Evolutionary conservation across 2,329 filamentous ascomycete species (phyloP), one percentile per base, ranked within the genome.

Genomic region (Apiospora marii): DNA sequence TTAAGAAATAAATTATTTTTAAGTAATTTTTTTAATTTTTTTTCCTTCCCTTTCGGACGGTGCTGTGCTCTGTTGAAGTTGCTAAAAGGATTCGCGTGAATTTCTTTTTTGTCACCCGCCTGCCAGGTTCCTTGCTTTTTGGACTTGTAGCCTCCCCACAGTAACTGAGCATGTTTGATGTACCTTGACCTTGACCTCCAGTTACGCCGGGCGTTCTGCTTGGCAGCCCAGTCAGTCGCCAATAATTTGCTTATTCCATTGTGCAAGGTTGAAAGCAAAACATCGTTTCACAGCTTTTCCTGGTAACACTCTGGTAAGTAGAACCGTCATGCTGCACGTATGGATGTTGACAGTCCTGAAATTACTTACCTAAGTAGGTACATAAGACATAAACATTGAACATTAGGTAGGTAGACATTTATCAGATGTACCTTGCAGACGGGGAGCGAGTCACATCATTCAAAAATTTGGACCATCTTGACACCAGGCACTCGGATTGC

Each of bases 111-210:
- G n/a, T n/a, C n/a, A n/a, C n/a, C n/a, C n/a, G n/a, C n/a, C n/a
- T n/a, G n/a, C n/a, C 58, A 58, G 53, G 27, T 41, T 61, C 30
- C 10, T 64, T 64, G 58, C 58, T 64, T 41, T n/a, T 64, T 37
- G 24, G 19, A 10, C 34, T 37, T 34, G 58, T 64, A 34, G 53
- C 27, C 58, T 64, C 19, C 19, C 48, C 48, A 51, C 48, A 51
- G 8, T n/a, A 10, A 4, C 22, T 51, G n/a, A 51, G 48, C 48
- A 51, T 51, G 24, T 22, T 22, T 49, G 10, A 14, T 24, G 49
- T 51, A 51, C 49, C n/a, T 51, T 41, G 37, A 41, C 37, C 37
- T 41, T 41, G 37, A 41, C 37, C 37, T 10, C 37, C 37, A 41
- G 37, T 41, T 10, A 41, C 37, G 37, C 27, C 4, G 27, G 27